These are phyloP conservation scores for Raddia distichophylla DNA, from an alignment of 176 grass and related monocot genomes.

Conservation along the genomic window DNA sequence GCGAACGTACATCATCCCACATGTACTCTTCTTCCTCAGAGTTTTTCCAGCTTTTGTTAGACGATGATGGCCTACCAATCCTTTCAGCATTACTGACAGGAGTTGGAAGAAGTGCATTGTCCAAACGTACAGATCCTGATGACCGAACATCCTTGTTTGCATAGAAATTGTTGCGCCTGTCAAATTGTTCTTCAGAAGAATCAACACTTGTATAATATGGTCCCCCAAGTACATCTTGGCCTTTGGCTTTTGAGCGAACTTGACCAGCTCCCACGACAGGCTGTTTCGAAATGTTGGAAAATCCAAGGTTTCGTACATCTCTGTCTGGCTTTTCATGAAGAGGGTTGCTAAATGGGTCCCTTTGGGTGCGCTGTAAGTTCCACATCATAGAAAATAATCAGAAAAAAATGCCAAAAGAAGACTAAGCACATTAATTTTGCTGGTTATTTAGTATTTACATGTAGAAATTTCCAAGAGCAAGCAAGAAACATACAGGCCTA, in stretches of 20 bases:
- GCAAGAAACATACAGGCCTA: conserved; percentile 57
- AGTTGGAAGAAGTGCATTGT: conserved; percentile 49
- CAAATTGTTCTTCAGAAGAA: conserved; percentile 50
- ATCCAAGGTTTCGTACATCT: conserved; percentile 48
- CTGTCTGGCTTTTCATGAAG: conserved; percentile 61
- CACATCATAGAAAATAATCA: conserved; percentile 35
- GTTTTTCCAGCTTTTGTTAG: conserved; percentile 87
- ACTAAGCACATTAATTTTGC: neutral
- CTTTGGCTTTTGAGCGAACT: conserved; percentile 52
- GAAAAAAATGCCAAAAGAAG: neutral
- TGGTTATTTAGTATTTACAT: conserved; percentile 8
- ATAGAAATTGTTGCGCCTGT: conserved; percentile 50
- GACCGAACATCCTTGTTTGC: conserved; percentile 44
- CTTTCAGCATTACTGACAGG: conserved; percentile 54
- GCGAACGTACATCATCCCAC: conserved; percentile 79
- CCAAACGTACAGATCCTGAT: conserved; percentile 53
- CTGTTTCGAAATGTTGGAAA: conserved; percentile 55
- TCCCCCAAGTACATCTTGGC: conserved; percentile 50
- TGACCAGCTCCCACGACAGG: conserved; percentile 47
- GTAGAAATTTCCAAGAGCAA: conserved; percentile 24
- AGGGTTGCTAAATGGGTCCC: conserved; percentile 45
- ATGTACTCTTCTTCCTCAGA: conserved; percentile 96
- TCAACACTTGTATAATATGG: conserved; percentile 41
- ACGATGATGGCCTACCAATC: conserved; percentile 51
- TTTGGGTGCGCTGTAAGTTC: conserved; percentile 52